phyloP scores from a whole-genome alignment of 2,329 filamentous ascomycete genomes.

The Diaporthe sp. region DNA sequence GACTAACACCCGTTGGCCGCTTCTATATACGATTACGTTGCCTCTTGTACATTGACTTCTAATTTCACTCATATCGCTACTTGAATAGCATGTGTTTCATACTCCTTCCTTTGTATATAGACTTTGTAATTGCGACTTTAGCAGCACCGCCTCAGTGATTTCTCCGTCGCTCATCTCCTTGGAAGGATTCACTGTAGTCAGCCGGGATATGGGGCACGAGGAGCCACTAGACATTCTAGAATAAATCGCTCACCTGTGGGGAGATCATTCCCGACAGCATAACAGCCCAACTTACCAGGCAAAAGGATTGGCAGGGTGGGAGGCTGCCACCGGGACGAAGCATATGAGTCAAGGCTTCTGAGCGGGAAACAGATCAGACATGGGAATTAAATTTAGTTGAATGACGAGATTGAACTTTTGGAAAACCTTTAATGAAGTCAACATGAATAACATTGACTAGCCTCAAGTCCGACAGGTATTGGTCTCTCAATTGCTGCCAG shows the following conservation, averaged over 20 bases:
- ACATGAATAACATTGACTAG: background rate
- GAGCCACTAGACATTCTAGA: background rate
- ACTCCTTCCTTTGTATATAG: background rate
- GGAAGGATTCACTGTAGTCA: background rate
- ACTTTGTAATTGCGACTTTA: background rate
- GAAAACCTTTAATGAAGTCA: background rate
- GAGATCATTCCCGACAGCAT: background rate
- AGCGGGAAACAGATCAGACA: too few species aligned
- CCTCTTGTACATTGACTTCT: background rate
- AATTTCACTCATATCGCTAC: slow-evolving; percentile 8
- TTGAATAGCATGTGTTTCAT: background rate
- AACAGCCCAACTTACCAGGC: too few species aligned
- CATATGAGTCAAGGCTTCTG: background rate
- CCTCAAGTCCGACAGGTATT: too few species aligned
- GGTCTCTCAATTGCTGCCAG: background rate
- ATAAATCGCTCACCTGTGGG: background rate
- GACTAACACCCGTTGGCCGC: background rate
- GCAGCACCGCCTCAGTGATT: background rate
- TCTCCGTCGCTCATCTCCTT: slow-evolving; percentile 27
- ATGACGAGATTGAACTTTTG: background rate
- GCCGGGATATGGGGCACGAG: background rate
- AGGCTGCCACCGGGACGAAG: background rate
- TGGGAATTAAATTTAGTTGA: background rate
- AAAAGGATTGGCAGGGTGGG: background rate
- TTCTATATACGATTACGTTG: slow-evolving; percentile 2